Conservation (phyloP, 2,329 filamentous ascomycete species). For the Monosporascus sp. region DNA sequence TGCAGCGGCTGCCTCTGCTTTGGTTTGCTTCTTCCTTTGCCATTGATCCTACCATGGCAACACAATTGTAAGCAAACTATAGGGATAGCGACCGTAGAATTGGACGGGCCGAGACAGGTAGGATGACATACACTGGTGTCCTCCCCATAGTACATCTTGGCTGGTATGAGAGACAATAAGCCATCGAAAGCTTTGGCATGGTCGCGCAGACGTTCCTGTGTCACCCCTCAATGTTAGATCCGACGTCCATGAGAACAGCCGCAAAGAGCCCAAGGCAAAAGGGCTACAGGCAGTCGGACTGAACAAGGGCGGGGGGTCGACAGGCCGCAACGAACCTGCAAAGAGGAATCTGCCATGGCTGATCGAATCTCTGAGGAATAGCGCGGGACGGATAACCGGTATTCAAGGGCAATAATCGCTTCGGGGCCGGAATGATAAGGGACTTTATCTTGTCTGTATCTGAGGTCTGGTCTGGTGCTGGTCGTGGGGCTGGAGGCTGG, state of each 20-base stretch:
- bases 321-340: conserved; percentile 37
- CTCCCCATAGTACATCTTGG: conserved; percentile 84
- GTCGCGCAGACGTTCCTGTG: conserved; percentile 50
- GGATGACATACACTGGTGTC: conserved; percentile 67
- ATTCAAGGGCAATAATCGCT: not conserved
- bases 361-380: not conserved
- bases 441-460: too few species aligned
- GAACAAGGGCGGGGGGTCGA: conserved; percentile 15
- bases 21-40: conserved; percentile 92
- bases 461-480: not conserved
- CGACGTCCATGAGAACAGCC: not conserved
- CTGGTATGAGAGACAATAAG: conserved; percentile 79
- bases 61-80: conserved; percentile 8
- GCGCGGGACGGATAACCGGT: not conserved
- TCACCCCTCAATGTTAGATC: not conserved
- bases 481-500: not conserved
- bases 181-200: conserved; percentile 77
- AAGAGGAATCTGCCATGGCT: conserved; percentile 38
- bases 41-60: conserved; percentile 68
- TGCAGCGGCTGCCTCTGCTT: conserved; percentile 75
- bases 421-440: not conserved
- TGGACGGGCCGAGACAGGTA: conserved; percentile 1
- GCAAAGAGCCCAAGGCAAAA: too few species aligned
- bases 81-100: not conserved
- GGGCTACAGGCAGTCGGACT: not conserved